phyloP scores from a whole-genome alignment of 208 protist genomes.

The Trypanosoma melophagium region DNA sequence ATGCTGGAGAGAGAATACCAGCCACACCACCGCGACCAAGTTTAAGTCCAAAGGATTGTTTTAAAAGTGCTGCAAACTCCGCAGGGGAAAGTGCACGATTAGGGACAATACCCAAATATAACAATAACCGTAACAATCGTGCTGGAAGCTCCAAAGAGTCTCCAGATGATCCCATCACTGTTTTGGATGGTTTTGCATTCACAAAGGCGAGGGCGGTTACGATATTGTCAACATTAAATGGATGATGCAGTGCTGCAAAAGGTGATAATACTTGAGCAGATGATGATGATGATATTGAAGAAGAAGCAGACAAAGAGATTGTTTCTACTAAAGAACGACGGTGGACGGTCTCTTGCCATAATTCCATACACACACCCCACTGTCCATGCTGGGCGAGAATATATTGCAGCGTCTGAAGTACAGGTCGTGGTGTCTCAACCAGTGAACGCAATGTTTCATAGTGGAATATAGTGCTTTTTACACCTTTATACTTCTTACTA shows the following conservation, averaged over 20 bases:
- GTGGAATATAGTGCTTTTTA: background rate
- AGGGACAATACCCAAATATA: slow-evolving; percentile 47
- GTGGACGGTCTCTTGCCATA: slow-evolving; percentile 14
- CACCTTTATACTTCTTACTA: background rate
- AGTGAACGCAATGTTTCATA: slow-evolving; percentile 3
- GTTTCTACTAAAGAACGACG: background rate
- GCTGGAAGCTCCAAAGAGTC: background rate
- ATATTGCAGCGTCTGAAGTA: slow-evolving; percentile 42
- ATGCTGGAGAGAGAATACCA: slow-evolving; percentile 59
- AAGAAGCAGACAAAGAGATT: too few species aligned
- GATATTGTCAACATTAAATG: slow-evolving; percentile 19
- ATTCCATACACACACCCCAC: slow-evolving; percentile 16
- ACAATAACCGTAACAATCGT: slow-evolving; percentile 33
- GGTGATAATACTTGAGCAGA: background rate
- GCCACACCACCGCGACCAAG: slow-evolving; percentile 14
- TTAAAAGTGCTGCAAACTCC: slow-evolving; percentile 62
- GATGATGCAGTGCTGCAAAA: background rate
- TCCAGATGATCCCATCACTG: too few species aligned
- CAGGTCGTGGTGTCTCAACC: background rate
- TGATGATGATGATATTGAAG: background rate
- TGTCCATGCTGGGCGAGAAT: slow-evolving; percentile 70
- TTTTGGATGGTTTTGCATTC: slow-evolving; percentile 19
- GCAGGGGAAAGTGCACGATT: slow-evolving; percentile 39
- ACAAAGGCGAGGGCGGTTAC: slow-evolving; percentile 38
- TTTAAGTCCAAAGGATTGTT: slow-evolving; percentile 31